These are phyloP conservation scores for Didymella lethalis DNA, from an alignment of 2,329 filamentous ascomycete species.

Conservation along the genomic window DNA sequence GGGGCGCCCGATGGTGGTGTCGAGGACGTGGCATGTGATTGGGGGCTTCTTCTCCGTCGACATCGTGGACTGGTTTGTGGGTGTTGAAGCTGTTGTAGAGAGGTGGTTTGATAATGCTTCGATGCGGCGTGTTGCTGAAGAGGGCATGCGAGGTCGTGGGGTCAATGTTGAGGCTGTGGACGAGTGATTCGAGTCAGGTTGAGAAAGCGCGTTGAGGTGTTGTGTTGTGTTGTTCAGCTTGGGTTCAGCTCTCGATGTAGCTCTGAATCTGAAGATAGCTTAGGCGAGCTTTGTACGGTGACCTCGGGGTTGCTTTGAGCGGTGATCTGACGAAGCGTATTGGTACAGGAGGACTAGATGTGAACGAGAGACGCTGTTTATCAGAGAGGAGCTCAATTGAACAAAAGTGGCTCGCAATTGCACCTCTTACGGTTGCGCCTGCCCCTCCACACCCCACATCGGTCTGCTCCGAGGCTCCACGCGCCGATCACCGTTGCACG, in stretches of 20 bases:
- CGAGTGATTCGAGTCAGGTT: too few relatives aligned
- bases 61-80: conserved; percentile 25
- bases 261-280: background rate
- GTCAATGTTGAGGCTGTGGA: too few relatives aligned
- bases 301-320: too few relatives aligned
- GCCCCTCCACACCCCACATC: conserved; percentile 23
- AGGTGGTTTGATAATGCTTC: conserved; percentile 25
- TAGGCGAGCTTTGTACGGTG: too few relatives aligned
- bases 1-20: conserved; percentile 77
- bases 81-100: conserved; percentile 13
- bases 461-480: conserved; percentile 16
- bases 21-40: conserved; percentile 88
- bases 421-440: background rate
- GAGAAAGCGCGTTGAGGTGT: background rate
- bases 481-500: conserved; percentile 20
- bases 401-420: too few relatives aligned
- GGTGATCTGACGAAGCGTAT: too few relatives aligned
- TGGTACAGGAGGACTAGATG: too few relatives aligned
- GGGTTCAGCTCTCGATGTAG: background rate
- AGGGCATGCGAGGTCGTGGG: conserved; percentile 25
- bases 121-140: conserved; percentile 30
- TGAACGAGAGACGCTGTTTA: too few relatives aligned
- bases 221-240: background rate
- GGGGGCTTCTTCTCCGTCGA: conserved; percentile 52
- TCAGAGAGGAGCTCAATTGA: too few relatives aligned